phyloP scores from a whole-genome alignment of 1,139 yeast genomes.

The Lodderomyces metapsilosis region DNA sequence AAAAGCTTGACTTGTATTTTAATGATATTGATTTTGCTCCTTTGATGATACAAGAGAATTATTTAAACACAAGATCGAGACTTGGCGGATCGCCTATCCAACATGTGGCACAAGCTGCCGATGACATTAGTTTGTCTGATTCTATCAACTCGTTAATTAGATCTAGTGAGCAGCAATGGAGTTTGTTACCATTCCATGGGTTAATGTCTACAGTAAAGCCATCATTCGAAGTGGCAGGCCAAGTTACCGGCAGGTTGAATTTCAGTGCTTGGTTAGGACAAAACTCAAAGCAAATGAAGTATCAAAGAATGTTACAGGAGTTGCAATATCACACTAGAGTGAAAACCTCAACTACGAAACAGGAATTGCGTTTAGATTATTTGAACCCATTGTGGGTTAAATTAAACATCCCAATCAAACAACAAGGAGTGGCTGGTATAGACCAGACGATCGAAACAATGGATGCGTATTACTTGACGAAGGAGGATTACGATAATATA shows the following conservation, averaged over 20 bases:
- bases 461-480: conserved; percentile 83
- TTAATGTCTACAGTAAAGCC: conserved; percentile 86
- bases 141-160: conserved; percentile 77
- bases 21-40: conserved; percentile 96
- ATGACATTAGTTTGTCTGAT: conserved; percentile 80
- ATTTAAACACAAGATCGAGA: conserved; percentile 63
- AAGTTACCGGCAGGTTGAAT: conserved; percentile 62
- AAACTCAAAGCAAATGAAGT: conserved; percentile 81
- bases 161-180: conserved; percentile 95
- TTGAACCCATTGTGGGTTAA: conserved; percentile 60
- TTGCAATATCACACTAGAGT: conserved; percentile 84
- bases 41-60: conserved; percentile 94
- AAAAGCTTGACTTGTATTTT: conserved; percentile 85
- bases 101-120: conserved; percentile 76
- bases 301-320: conserved; percentile 76
- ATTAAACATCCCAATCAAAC: conserved; percentile 56
- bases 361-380: conserved; percentile 76
- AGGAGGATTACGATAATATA: conserved; percentile 88
- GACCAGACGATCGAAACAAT: conserved; percentile 60
- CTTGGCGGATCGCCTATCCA: conserved; percentile 50
- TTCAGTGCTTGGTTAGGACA: conserved; percentile 92
- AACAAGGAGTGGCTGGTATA: conserved; percentile 63
- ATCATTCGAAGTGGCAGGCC: conserved; percentile 73
- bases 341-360: conserved; percentile 72
- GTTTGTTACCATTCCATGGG: conserved; percentile 90